These are phyloP conservation scores for Geotrichum reessii DNA, from an alignment of 1,139 yeast species.

Conservation along the genomic window DNA sequence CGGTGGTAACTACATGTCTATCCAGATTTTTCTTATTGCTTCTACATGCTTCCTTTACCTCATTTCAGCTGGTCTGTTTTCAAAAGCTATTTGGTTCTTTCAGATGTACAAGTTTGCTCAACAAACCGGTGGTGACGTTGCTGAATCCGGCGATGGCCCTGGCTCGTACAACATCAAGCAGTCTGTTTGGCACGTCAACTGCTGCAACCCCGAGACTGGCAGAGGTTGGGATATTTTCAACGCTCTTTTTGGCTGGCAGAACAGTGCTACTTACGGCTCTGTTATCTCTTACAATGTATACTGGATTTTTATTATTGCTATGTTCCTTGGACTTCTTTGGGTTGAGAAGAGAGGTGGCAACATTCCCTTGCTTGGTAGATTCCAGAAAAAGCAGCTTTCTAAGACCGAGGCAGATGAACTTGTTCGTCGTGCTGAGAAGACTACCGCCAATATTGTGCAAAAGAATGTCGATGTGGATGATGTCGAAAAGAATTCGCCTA, in stretches of 20 bases:
- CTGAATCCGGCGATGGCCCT: slow-evolving; percentile 89
- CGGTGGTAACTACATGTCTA: slow-evolving; percentile 71
- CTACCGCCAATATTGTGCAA: slow-evolving; percentile 21
- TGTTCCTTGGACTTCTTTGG: slow-evolving; percentile 47
- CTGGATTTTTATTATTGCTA: slow-evolving; percentile 61
- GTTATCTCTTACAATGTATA: slow-evolving; percentile 69
- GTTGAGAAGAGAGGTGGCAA: slow-evolving; percentile 49
- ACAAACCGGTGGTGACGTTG: slow-evolving; percentile 79
- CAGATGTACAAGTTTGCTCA: slow-evolving; percentile 62
- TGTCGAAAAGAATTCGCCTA: slow-evolving; percentile 10
- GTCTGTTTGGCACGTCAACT: slow-evolving; percentile 92
- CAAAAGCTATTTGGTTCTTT: slow-evolving; percentile 86
- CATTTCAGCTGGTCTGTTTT: slow-evolving; percentile 83
- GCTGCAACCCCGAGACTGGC: slow-evolving; percentile 86
- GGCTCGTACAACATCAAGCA: slow-evolving; percentile 82
- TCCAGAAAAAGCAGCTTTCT: slow-evolving; percentile 27
- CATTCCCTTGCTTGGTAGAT: slow-evolving; percentile 27
- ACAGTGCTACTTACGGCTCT: slow-evolving; percentile 90
- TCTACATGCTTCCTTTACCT: slow-evolving; percentile 84
- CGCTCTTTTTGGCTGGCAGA: slow-evolving; percentile 93
- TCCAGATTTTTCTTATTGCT: slow-evolving; percentile 71
- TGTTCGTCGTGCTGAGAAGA: slow-evolving; percentile 30
- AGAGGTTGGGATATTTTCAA: slow-evolving; percentile 92
- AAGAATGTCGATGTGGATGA: neutral
- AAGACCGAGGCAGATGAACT: slow-evolving; percentile 31